These are phyloP conservation scores for Paraconiothyrium sp. DNA, from an alignment of 2,329 filamentous ascomycete genomes.

Conservation along the genomic window DNA sequence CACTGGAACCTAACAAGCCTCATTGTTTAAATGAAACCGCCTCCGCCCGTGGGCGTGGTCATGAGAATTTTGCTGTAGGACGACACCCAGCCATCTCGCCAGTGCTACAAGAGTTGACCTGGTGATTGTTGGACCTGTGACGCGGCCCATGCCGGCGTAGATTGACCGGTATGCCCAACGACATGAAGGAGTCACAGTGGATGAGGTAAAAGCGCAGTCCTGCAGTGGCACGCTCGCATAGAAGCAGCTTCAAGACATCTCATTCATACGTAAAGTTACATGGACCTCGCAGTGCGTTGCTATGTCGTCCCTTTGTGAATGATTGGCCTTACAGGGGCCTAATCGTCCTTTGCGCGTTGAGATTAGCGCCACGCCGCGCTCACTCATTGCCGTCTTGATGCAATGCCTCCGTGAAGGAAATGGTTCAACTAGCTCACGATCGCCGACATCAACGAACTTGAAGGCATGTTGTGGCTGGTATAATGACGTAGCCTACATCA, in stretches of 20 bases:
- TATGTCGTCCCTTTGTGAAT: background rate
- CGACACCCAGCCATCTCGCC: slow-evolving; percentile 13
- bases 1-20: slow-evolving; percentile 15
- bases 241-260: background rate
- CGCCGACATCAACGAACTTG: background rate
- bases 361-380: background rate
- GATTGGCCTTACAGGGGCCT: background rate
- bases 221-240: slow-evolving; percentile 17
- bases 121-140: slow-evolving; percentile 22
- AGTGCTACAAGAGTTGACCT: slow-evolving; percentile 17
- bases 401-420: background rate
- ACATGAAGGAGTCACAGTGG: background rate
- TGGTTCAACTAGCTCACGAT: background rate
- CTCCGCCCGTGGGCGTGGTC: slow-evolving; percentile 2
- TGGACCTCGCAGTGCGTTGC: background rate
- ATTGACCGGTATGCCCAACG: slow-evolving; percentile 2
- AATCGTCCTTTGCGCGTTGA: background rate
- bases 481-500: slow-evolving; percentile 8
- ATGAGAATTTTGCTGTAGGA: slow-evolving; percentile 3
- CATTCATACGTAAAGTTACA: background rate
- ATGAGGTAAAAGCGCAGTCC: background rate
- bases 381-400: background rate
- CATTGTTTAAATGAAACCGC: slow-evolving; percentile 28
- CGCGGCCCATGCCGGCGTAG: slow-evolving; percentile 14
- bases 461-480: background rate